Evolutionary conservation across 75 land plant genomes (phyloP), one percentile per base, ranked within the genome.

Genomic region (Pinus taeda): DNA sequence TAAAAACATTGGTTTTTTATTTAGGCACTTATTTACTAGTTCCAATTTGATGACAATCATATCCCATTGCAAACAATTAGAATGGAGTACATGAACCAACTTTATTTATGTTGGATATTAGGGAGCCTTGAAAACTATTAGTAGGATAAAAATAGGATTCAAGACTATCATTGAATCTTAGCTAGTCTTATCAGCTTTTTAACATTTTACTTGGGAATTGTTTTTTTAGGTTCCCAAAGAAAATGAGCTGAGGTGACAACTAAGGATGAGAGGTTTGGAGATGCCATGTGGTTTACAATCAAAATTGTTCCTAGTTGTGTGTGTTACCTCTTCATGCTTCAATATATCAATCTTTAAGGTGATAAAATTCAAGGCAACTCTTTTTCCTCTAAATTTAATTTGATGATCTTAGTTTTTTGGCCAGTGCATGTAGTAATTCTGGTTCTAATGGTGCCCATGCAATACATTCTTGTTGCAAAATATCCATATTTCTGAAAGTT

Each of bases 271-370:
- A 66, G 96, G 93, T n/a, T 80, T 87, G 29, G 29, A 58, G 96
- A 57, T 89, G 88, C 84, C 79, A 85, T 78, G 80, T 86, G n/a
- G 80, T 90, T 13, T 90, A 92, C 60, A 82, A 84, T 57, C 90
- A 85, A 42, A 84, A 84, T 62, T 82, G 79, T 56, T 76, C 91
- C 20, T 88, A 88, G 60, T 66, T 95, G 56, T 88, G 83, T 76
- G 84, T 92, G 55, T 26, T 92, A 20, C 98, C 98, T 37, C 56
- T 92, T 58, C 83, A 81, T 66, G 98, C 98, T 59, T 95, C 95
- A 42, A 78, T 95, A 62, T 71, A 82, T 14, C 90, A 88, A 72
- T 91, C 95, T 56, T 78, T 92, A 24, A 92, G 98, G 98, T 95
- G 57, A 72, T 45, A 17, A 14, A 69, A n/a, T 73, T 72, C 0